These are phyloP conservation scores for Diutina ranongensis DNA, from an alignment of 1,139 yeast species.

Conservation along the genomic window DNA sequence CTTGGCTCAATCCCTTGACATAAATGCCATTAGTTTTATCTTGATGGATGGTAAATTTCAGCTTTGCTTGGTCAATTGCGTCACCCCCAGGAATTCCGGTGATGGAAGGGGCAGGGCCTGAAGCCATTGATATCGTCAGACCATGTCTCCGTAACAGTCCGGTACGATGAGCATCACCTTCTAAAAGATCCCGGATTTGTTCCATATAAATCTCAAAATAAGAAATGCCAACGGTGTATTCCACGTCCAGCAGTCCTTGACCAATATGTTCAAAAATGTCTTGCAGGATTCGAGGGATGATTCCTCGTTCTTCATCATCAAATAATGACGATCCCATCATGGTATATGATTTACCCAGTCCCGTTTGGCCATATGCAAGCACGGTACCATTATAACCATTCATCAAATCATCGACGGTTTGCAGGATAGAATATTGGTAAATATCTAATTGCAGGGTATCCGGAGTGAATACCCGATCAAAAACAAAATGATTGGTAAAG, in stretches of 20 bases:
- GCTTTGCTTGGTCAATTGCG: not conserved
- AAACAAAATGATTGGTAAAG: conserved; percentile 30
- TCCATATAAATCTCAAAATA: conserved; percentile 82
- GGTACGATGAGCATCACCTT: conserved; percentile 7
- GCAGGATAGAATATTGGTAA: conserved; percentile 46
- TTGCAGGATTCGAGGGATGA: conserved; percentile 65
- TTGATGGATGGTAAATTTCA: conserved; percentile 48
- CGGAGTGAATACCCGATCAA: conserved; percentile 54
- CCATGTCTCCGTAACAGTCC: not conserved
- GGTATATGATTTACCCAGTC: conserved; percentile 78
- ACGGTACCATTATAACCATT: conserved; percentile 81
- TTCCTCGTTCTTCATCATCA: conserved; percentile 34
- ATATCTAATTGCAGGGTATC: conserved; percentile 45
- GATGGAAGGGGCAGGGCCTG: not conserved
- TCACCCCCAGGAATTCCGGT: conserved; percentile 4
- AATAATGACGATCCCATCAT: conserved; percentile 37
- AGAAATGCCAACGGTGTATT: conserved; percentile 46
- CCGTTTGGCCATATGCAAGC: conserved; percentile 82
- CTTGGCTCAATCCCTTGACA: conserved; percentile 56
- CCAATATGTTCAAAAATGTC: conserved; percentile 49
- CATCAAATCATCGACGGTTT: conserved; percentile 56
- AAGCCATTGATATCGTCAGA: not conserved
- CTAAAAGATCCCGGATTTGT: conserved; percentile 50
- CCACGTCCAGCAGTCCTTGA: conserved; percentile 37
- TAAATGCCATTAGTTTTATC: conserved; percentile 56